Conservation (phyloP, 129 eudicot species). For the Scalesia atractyloides region DNA sequence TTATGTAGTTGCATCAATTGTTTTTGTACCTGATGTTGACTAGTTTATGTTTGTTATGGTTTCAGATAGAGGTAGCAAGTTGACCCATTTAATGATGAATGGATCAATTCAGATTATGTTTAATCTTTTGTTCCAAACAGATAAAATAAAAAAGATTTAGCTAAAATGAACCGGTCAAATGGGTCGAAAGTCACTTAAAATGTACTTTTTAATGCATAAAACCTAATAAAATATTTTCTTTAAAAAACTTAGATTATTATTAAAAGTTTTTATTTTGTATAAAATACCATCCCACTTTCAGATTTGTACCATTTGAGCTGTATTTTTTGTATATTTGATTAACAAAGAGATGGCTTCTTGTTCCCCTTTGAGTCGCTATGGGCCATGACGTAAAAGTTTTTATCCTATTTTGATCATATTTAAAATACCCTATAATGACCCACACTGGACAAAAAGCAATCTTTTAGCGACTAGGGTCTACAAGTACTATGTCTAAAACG, state of each 20-base stretch:
- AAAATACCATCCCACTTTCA: neutral
- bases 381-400: neutral
- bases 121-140: neutral
- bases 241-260: neutral
- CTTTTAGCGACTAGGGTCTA: neutral
- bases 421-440: neutral
- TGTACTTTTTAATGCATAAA: neutral
- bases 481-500: neutral
- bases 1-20: constrained; percentile 7
- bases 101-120: neutral
- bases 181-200: neutral
- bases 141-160: neutral
- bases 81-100: neutral
- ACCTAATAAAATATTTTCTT: neutral
- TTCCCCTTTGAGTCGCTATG: neutral
- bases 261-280: neutral
- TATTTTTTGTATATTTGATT: too few species aligned
- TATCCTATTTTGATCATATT: neutral
- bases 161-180: neutral
- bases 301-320: neutral
- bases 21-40: neutral
- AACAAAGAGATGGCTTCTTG: too few species aligned
- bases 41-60: constrained; percentile 10
- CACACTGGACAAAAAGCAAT: neutral
- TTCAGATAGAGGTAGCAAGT: neutral